A percentile compares a stretch with the other conserved stretches of the same genome.
These are phyloP conservation scores for Thecaphora thlaspeos DNA, from an alignment of 1,284 basidiomycete species.

Conservation along the genomic window DNA sequence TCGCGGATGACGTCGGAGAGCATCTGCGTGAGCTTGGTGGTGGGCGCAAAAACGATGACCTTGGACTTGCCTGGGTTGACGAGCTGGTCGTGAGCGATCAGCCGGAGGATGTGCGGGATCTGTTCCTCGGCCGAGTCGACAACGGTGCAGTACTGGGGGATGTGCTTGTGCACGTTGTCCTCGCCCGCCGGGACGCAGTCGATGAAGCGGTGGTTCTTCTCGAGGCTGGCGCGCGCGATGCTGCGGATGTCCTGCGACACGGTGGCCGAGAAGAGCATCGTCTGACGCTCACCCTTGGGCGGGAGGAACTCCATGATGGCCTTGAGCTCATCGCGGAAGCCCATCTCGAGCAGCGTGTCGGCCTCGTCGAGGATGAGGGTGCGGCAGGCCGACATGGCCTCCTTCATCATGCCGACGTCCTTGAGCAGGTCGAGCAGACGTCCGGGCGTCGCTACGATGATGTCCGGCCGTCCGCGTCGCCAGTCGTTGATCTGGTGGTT, in stretches of 20 bases:
- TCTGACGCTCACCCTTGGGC: conserved; percentile 70
- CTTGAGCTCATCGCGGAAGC: conserved; percentile 86
- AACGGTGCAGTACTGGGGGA: conserved; percentile 80
- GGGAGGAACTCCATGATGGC: conserved; percentile 73
- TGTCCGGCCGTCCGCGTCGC: conserved; percentile 69
- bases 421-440: conserved; percentile 77
- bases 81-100: conserved; percentile 88
- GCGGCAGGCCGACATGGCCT: conserved; percentile 60
- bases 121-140: conserved; percentile 70
- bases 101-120: conserved; percentile 73
- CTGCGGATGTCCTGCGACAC: conserved; percentile 62
- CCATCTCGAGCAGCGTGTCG: conserved; percentile 92
- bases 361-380: conserved; percentile 91
- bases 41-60: conserved; percentile 82
- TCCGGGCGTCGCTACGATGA: conserved; percentile 91
- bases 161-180: conserved; percentile 71
- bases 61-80: conserved; percentile 72
- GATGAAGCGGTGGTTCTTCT: conserved; percentile 65
- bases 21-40: conserved; percentile 80
- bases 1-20: conserved; percentile 63
- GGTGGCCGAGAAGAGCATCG: conserved; percentile 92
- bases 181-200: conserved; percentile 65
- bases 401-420: conserved; percentile 36
- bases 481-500: conserved; percentile 70
- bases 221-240: conserved; percentile 65